A percentile compares a stretch with the other conserved stretches of the same genome.
These are phyloP conservation scores for Aureoboletus auriporus DNA, from an alignment of 768 basidiomycete species.

Conservation along the genomic window DNA sequence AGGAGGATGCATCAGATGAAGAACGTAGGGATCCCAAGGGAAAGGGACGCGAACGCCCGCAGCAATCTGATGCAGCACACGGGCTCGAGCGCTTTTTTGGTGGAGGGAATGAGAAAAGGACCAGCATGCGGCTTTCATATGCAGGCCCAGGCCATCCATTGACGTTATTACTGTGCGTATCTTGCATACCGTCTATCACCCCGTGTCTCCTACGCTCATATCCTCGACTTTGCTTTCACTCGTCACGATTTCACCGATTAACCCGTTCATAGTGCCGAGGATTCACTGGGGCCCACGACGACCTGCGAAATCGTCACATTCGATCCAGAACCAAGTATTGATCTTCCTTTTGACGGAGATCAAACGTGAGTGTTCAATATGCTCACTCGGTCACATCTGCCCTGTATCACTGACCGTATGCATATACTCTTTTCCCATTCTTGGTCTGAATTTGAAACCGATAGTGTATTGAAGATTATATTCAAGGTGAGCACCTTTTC, in stretches of 20 bases:
- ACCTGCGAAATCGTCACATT: conserved; percentile 85
- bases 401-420: conserved; percentile 7
- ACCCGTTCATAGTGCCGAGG: conserved; percentile 54
- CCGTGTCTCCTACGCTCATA: neutral
- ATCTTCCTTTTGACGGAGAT: conserved; percentile 72
- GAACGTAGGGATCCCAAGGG: conserved; percentile 32
- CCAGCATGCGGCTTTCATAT: conserved; percentile 85
- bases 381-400: neutral
- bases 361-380: conserved; percentile 41
- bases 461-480: conserved; percentile 75
- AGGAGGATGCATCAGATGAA: conserved; percentile 45
- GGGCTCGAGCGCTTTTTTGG: conserved; percentile 59
- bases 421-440: neutral
- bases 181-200: neutral
- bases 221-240: neutral
- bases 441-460: neutral
- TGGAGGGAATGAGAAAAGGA: conserved; percentile 53
- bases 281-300: conserved; percentile 76
- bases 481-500: conserved; percentile 55
- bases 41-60: conserved; percentile 15
- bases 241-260: neutral
- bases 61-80: conserved; percentile 4
- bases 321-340: conserved; percentile 76
- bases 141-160: conserved; percentile 74
- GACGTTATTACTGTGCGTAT: conserved; percentile 69